Evolutionary conservation across 441 rosid genomes (phyloP).

Genomic region (Euphorbia celastroides): DNA sequence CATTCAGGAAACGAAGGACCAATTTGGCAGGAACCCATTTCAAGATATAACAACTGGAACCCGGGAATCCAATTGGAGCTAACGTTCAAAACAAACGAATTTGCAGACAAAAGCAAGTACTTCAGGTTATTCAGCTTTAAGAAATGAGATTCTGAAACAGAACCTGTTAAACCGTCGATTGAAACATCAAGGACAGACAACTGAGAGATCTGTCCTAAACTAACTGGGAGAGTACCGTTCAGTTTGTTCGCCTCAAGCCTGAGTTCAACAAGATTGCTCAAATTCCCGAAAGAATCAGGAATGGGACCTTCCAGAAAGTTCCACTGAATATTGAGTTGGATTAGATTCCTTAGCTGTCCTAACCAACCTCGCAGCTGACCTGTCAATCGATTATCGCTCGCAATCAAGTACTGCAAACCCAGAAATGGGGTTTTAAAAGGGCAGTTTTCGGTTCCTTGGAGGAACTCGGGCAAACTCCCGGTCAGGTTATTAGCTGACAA

Average conservation of each 20-base stretch:
- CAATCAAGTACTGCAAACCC: not conserved
- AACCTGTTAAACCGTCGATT: conserved; percentile 31
- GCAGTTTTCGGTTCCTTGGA: conserved; percentile 9
- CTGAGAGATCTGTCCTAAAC: conserved; percentile 30
- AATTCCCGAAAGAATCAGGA: conserved; percentile 28
- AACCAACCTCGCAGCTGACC: conserved; percentile 42
- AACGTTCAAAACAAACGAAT: conserved; percentile 34
- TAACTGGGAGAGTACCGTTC: conserved; percentile 36
- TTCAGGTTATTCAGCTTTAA: conserved; percentile 29
- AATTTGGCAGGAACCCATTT: conserved; percentile 31
- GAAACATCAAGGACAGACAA: conserved; percentile 28
- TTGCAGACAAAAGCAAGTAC: conserved; percentile 29
- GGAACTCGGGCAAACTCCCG: not conserved
- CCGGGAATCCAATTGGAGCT: conserved; percentile 37
- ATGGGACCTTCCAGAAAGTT: conserved; percentile 40
- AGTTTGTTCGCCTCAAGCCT: conserved; percentile 28
- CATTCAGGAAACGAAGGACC: conserved; percentile 42
- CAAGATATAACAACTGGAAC: conserved; percentile 30
- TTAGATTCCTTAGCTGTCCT: conserved; percentile 31
- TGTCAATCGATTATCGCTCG: not conserved
- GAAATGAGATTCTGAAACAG: conserved; percentile 31
- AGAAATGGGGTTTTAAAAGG: conserved; percentile 6
- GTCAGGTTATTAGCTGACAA: conserved; percentile 31
- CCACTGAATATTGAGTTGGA: conserved; percentile 21
- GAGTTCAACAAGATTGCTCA: conserved; percentile 21